These are phyloP conservation scores for Turritis glabra DNA, from an alignment of 345 rosid genomes.

Conservation along the genomic window DNA sequence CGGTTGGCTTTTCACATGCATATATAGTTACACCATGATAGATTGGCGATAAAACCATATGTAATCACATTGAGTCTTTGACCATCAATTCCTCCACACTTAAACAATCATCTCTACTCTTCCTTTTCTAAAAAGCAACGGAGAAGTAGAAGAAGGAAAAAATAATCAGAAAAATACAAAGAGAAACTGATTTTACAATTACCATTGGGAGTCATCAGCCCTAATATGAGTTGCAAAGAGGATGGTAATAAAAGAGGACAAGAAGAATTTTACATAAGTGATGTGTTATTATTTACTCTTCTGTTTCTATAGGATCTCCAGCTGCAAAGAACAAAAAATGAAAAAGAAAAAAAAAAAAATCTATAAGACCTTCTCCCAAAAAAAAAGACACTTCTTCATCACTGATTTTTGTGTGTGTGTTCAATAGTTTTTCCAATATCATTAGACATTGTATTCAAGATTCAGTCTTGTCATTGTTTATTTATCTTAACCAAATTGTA, in stretches of 20 bases:
- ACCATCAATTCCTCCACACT: not conserved
- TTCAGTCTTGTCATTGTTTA: not conserved
- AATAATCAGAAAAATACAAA: slow-evolving; percentile 1
- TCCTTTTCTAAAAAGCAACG: slow-evolving; percentile 16
- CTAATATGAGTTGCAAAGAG: slow-evolving; percentile 3
- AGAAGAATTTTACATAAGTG: not conserved
- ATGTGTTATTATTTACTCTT: slow-evolving; percentile 18
- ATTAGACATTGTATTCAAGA: not conserved
- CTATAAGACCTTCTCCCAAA: not conserved
- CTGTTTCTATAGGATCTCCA: slow-evolving; percentile 26
- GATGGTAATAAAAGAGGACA: not conserved
- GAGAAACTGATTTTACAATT: slow-evolving; percentile 30
- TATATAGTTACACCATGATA: not conserved
- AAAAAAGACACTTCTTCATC: too few species aligned
- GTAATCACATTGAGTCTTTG: slow-evolving; percentile 5
- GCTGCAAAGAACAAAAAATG: slow-evolving; percentile 5
- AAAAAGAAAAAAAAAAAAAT: not conserved
- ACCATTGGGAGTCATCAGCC: slow-evolving; percentile 13
- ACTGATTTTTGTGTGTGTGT: too few species aligned
- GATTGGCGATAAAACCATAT: not conserved
- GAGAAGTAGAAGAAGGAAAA: not conserved
- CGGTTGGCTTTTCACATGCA: not conserved
- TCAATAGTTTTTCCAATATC: not conserved
- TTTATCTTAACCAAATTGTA: not conserved
- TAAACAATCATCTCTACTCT: slow-evolving; percentile 10